Evolutionary conservation across 1,284 basidiomycete species (phyloP).

Genomic region (Dichomitus squalens): DNA sequence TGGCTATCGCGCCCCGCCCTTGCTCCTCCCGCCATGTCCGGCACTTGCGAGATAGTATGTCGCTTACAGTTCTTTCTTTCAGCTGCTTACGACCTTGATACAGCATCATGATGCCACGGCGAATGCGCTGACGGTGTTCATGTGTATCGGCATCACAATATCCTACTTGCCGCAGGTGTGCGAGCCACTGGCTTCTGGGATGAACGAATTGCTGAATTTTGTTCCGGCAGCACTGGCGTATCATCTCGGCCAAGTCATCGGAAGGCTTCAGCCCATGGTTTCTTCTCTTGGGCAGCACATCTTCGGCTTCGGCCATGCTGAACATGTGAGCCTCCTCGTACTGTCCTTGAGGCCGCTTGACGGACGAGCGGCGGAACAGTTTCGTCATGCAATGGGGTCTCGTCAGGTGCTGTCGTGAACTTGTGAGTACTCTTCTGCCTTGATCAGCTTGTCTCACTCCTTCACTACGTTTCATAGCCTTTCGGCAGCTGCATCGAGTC

Average conservation of each 20-base stretch:
- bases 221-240: slow-evolving; percentile 62
- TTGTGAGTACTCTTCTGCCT: slow-evolving; percentile 53
- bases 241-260: slow-evolving; percentile 76
- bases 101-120: slow-evolving; percentile 79
- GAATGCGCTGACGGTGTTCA: slow-evolving; percentile 69
- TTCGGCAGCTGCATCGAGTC: slow-evolving; percentile 79
- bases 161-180: slow-evolving; percentile 89
- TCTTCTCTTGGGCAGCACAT: slow-evolving; percentile 90
- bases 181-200: slow-evolving; percentile 3
- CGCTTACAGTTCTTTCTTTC: background rate
- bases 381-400: slow-evolving; percentile 89
- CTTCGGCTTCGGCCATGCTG: slow-evolving; percentile 77
- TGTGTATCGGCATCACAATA: slow-evolving; percentile 81
- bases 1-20: slow-evolving; percentile 13
- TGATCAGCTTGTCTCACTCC: background rate
- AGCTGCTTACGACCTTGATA: background rate
- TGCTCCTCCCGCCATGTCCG: slow-evolving; percentile 16
- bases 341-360: background rate
- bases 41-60: slow-evolving; percentile 17
- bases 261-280: slow-evolving; percentile 94
- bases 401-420: slow-evolving; percentile 78
- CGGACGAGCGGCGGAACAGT: slow-evolving; percentile 37
- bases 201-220: background rate
- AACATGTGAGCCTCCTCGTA: slow-evolving; percentile 62
- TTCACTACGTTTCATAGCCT: slow-evolving; percentile 39